A percentile compares a stretch with the other conserved stretches of the same genome.
Evolutionary conservation across 2,329 filamentous ascomycete genomes (phyloP).

Genomic region (Coniochaeta prunicola): DNA sequence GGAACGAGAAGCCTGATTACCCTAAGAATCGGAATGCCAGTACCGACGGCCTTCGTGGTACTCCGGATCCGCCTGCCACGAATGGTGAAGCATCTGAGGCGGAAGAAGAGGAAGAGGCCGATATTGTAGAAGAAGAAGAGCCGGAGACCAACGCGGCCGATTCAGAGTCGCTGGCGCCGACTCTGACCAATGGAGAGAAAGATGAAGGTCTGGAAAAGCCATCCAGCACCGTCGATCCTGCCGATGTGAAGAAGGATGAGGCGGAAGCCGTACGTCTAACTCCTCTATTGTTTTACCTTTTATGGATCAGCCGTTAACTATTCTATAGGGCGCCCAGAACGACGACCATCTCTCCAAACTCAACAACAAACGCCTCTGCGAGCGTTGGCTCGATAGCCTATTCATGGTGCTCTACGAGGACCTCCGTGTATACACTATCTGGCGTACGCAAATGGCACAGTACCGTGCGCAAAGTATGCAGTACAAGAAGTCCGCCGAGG

Average conservation of each 20-base stretch:
- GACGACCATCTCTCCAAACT: conserved; percentile 79
- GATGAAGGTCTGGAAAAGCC: conserved; percentile 62
- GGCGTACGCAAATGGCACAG: conserved; percentile 96
- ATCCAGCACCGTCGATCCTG: conserved; percentile 68
- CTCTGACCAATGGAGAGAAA: conserved; percentile 21
- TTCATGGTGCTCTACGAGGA: conserved; percentile 99
- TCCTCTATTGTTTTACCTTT: neutral
- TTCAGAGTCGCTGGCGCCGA: conserved; percentile 16
- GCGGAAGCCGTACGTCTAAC: conserved; percentile 58
- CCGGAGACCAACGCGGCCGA: conserved; percentile 19
- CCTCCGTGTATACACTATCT: conserved; percentile 96
- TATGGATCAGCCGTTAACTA: conserved; percentile 12
- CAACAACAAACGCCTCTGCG: conserved; percentile 94
- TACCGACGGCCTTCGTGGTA: conserved; percentile 68
- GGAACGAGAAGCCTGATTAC: conserved; percentile 70
- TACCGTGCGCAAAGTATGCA: conserved; percentile 88
- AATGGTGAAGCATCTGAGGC: conserved; percentile 33
- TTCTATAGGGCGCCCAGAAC: conserved; percentile 48
- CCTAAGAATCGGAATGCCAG: conserved; percentile 64
- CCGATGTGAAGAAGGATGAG: conserved; percentile 57
- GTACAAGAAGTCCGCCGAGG: conserved; percentile 93
- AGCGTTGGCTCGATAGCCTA: conserved; percentile 95
- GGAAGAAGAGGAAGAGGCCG: conserved; percentile 23
- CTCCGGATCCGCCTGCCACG: conserved; percentile 48
- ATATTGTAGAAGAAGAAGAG: conserved; percentile 25